Conservation (phyloP, 257 asterid species). For the Cynanchum wilfordii region DNA sequence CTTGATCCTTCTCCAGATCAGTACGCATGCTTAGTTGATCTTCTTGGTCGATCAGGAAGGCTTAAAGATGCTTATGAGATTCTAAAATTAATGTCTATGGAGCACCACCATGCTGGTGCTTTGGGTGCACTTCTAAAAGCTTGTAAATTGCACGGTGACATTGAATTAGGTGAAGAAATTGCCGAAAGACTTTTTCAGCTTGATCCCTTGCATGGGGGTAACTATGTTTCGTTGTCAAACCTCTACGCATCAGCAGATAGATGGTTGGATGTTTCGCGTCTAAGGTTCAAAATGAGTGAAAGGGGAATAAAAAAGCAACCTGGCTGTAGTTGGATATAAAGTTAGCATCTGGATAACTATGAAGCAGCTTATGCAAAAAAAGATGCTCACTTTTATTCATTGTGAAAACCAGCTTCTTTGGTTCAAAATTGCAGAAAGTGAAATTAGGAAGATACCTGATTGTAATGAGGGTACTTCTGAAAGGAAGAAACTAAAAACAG, state of each 20-base stretch:
- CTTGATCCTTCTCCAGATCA: constrained; percentile 63
- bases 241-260: constrained; percentile 60
- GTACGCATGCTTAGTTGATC: constrained; percentile 64
- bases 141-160: constrained; percentile 49
- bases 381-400: background rate
- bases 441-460: background rate
- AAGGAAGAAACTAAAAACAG: background rate
- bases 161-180: constrained; percentile 51
- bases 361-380: background rate
- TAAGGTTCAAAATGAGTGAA: constrained; percentile 54
- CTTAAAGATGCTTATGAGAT: constrained; percentile 70
- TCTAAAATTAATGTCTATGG: constrained; percentile 46
- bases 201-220: constrained; percentile 63
- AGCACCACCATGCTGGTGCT: constrained; percentile 60
- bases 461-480: background rate
- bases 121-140: constrained; percentile 90
- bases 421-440: background rate
- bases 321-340: constrained; percentile 48
- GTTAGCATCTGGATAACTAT: background rate
- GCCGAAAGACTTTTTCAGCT: constrained; percentile 52
- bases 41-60: constrained; percentile 71
- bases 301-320: constrained; percentile 51
- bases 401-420: background rate
- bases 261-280: constrained; percentile 53
- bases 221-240: constrained; percentile 60